Evolutionary conservation across 768 basidiomycete genomes (phyloP).

Genomic region (Pulveroboletus sp.): DNA sequence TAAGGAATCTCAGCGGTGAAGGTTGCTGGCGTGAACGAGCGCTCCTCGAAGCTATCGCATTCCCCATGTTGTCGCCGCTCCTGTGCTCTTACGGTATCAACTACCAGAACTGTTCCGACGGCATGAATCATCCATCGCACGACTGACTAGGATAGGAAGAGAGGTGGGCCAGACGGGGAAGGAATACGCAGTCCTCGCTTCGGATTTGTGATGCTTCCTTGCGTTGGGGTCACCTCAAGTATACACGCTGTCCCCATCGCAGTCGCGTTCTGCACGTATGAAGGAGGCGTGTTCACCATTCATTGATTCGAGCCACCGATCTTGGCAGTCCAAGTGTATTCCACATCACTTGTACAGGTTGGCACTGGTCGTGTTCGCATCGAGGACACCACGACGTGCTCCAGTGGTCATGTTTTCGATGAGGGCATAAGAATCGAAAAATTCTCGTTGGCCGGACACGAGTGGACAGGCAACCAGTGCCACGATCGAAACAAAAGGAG

Average conservation of each 20-base stretch:
- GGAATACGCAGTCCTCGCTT: neutral
- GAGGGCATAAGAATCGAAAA: neutral
- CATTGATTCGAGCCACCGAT: conserved; percentile 3
- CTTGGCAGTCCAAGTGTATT: neutral
- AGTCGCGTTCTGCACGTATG: conserved; percentile 8
- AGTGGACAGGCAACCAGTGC: neutral
- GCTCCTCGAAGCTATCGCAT: neutral
- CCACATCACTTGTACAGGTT: conserved; percentile 2
- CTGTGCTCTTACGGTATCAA: neutral
- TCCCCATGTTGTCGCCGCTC: neutral
- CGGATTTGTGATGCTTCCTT: conserved; percentile 1
- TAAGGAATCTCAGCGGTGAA: neutral
- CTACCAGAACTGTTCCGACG: neutral
- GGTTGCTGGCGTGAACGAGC: conserved; percentile 3
- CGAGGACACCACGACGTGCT: no score
- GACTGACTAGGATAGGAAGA: neutral
- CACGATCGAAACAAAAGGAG: neutral
- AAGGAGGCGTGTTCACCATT: conserved; percentile 12
- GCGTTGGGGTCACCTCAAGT: conserved; percentile 1
- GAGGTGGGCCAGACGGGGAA: neutral
- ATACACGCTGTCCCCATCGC: conserved; percentile 2
- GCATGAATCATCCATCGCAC: neutral
- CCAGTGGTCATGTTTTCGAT: no score
- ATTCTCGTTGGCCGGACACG: neutral
- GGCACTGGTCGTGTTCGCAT: conserved; percentile 1